Base-by-base conservation (phyloP, 371 early-diverging fungal species). In the Batkoa obscura region DNA sequence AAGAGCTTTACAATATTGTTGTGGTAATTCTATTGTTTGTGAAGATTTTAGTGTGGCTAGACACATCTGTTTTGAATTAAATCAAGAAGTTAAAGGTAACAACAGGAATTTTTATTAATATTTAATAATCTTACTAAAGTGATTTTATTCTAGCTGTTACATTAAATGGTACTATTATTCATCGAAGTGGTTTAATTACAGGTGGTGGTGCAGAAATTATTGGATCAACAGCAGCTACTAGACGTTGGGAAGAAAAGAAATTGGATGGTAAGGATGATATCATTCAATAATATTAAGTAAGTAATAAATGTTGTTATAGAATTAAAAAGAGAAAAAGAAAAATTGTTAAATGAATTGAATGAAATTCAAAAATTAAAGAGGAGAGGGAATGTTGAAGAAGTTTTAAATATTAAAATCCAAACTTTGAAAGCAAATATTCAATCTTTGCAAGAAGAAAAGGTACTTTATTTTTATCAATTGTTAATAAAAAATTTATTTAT, bases 141-240 rank as follows among this genome's bases (percentile, higher is more conserved):
- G n/a, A n/a, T n/a, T n/a, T n/a, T n/a, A n/a, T n/a, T n/a, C n/a
- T n/a, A n/a, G 79, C 86, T 41, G 93, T 94, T 3, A 83, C 92
- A 0, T 64, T 95, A 62, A 94, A 96, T 62, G 97, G 98, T 15
- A 81, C 86, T 2, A 78, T 95, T 3, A 86, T 98, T 62, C 96
- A 97, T 68, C 91, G 86, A 62, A 88, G 78, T 58, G 99, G 96
- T 46, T 67, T 92, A 60, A 97, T 99, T 55, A 94, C 94, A 0
- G 98, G 98, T 64, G 87, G 86, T 34, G 53, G 53, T 2, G 53
- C 53, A 12, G 31, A 53, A 37, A 67, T 69, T 38, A 68, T 66
- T 23, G 69, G 66, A 0, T 56, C 67, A 15, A 60, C 61, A 10
- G 50, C 68, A 1, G 66, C 68, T 15, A 72, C 78, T 3, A 72